Evolutionary conservation across 352 stramenopile genomes (phyloP).

Genomic region (Pythium apleroticum): DNA sequence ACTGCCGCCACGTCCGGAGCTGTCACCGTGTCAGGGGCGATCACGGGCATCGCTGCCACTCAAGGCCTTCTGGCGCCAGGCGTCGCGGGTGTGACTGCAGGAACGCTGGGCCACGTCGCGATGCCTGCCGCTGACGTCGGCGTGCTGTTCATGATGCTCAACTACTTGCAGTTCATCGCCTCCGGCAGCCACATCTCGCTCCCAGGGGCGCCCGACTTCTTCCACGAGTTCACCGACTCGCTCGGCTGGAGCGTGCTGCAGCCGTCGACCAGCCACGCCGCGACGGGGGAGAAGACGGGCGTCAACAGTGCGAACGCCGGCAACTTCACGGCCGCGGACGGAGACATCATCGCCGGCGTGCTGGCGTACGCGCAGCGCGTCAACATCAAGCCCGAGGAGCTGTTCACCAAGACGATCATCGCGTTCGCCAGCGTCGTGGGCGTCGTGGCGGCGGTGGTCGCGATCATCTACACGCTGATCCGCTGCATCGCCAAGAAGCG

Average conservation of each 20-base stretch:
- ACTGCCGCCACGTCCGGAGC: constrained; percentile 39
- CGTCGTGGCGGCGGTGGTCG: constrained; percentile 52
- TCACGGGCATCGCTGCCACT: constrained; percentile 17
- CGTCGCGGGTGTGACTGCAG: constrained; percentile 17
- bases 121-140: constrained; percentile 49
- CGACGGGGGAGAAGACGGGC: constrained; percentile 6
- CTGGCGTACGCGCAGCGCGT: constrained; percentile 65
- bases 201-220: constrained; percentile 56
- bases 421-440: constrained; percentile 62
- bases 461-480: constrained; percentile 55
- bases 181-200: constrained; percentile 63
- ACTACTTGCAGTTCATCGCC: constrained; percentile 74
- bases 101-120: constrained; percentile 3
- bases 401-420: constrained; percentile 74
- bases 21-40: constrained; percentile 26
- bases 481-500: constrained; percentile 42
- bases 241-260: constrained; percentile 67
- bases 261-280: constrained; percentile 8
- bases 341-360: constrained; percentile 74
- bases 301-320: constrained; percentile 33
- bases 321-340: constrained; percentile 57
- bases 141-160: constrained; percentile 62
- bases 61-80: constrained; percentile 18
- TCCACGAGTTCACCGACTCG: constrained; percentile 68
- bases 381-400: constrained; percentile 60